Base-by-base conservation (phyloP, 2,329 filamentous ascomycete genomes). In the Pseudogymnoascus sp. region DNA sequence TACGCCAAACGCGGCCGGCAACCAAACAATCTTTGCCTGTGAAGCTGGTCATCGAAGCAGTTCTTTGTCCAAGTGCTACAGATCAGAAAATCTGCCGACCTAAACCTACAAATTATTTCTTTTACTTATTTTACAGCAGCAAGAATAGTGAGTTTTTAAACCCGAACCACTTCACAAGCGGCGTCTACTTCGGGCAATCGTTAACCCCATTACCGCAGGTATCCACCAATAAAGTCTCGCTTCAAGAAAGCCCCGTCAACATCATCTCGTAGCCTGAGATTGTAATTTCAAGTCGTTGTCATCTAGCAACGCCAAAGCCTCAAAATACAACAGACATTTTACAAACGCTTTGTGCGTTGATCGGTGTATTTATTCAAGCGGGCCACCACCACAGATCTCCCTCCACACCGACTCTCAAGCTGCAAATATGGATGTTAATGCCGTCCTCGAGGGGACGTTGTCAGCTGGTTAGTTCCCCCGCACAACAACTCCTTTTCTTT, bases 361-460 rank as follows among this genome's bases (percentile, higher is more conserved):
- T 42, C 59, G 33, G 59, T 42, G 59, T 42, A 60, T 60, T 60
- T 60, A 60, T 42, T 56, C 35, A 60, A 42, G 33, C 59, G 21
- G 59, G 33, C 59, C 38, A 60, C 38, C 33, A 60, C 18, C 35
- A 16, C 59, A 38, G 25, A 60, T n/a, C 59, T 60, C 38, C 38
- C 38, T 60, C 38, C 59, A 35, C 59, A 60, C 38, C 33, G 35
- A 60, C 31, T 40, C 33, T 67, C 50, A 69, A 61, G 28, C 66
- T 67, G 69, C 82, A 78, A 84, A 81, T 81, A 92, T 95, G 89
- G 91, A 97, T 82, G 95, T 97, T 82, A 96, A 93, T 82, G 89
- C 92, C 81, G 93, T 99, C 82, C 89, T 99, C 82, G 87, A 91
- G 79, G 93, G 92, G 82, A 97, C 94, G 77, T 87, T 97, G 80